These are phyloP conservation scores for Exidia glandulosa DNA, from an alignment of 768 basidiomycete species.

Conservation along the genomic window DNA sequence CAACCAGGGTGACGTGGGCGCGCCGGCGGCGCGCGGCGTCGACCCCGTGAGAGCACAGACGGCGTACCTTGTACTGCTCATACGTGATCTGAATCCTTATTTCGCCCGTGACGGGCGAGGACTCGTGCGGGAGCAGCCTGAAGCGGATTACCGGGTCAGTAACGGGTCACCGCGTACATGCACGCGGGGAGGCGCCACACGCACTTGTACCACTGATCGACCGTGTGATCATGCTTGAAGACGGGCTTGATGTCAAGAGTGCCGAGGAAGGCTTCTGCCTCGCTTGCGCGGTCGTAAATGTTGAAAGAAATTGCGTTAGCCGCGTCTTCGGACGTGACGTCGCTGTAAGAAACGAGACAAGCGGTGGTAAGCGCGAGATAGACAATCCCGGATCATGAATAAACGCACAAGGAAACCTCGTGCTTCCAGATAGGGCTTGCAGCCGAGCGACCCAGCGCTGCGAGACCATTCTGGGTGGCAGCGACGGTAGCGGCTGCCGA, in stretches of 20 bases:
- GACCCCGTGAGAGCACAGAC: constrained; percentile 13
- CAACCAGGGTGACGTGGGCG: not conserved
- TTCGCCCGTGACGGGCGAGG: constrained; percentile 82
- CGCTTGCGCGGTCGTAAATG: constrained; percentile 77
- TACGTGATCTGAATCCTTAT: constrained; percentile 92
- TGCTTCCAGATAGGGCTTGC: constrained; percentile 99
- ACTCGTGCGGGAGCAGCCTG: constrained; percentile 65
- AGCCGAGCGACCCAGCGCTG: constrained; percentile 36
- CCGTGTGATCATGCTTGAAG: constrained; percentile 83
- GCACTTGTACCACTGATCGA: constrained; percentile 96
- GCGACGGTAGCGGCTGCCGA: constrained; percentile 22
- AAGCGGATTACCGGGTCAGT: constrained; percentile 9
- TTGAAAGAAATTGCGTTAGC: constrained; percentile 62
- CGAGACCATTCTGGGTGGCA: constrained; percentile 28
- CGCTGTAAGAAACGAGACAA: constrained; percentile 40
- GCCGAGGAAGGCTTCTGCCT: constrained; percentile 80
- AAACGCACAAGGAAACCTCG: constrained; percentile 91
- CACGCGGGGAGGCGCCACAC: constrained; percentile 24
- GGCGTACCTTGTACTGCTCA: constrained; percentile 73
- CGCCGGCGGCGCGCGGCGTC: constrained; percentile 6
- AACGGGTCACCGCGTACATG: constrained; percentile 5
- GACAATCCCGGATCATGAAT: constrained; percentile 5
- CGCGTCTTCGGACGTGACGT: constrained; percentile 83
- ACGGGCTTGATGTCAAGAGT: constrained; percentile 84
- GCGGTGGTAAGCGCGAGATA: not conserved